phyloP scores from a whole-genome alignment of 2,329 filamentous ascomycete genomes.

The Amphichorda felina region DNA sequence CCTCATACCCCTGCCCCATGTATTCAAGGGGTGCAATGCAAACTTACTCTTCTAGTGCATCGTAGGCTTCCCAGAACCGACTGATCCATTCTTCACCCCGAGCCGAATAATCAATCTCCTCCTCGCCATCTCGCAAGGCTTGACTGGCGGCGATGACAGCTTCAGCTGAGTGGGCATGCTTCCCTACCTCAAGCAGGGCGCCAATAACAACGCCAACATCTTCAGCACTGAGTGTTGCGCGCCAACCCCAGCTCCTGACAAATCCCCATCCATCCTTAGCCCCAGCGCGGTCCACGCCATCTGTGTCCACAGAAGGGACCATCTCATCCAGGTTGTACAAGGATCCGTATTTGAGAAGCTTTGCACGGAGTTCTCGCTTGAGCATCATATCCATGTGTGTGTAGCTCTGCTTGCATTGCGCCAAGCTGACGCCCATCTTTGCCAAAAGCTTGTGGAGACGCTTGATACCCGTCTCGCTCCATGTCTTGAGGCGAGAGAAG shows the following conservation, averaged over 20 bases:
- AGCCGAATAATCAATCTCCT: conserved; percentile 33
- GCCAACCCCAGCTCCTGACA: conserved; percentile 95
- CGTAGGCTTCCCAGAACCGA: conserved; percentile 62
- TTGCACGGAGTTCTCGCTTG: conserved; percentile 74
- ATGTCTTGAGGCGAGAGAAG: conserved; percentile 82
- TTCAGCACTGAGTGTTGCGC: conserved; percentile 82
- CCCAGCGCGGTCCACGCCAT: conserved; percentile 55
- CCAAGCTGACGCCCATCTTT: conserved; percentile 94
- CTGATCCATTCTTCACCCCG: conserved; percentile 54
- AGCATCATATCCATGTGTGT: conserved; percentile 98
- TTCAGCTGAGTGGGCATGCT: conserved; percentile 27
- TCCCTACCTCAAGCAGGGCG: conserved; percentile 85
- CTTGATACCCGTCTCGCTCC: conserved; percentile 82
- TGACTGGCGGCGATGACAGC: conserved; percentile 16
- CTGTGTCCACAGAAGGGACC: conserved; percentile 66
- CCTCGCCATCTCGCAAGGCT: conserved; percentile 26
- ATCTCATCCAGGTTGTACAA: conserved; percentile 91
- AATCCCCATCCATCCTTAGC: conserved; percentile 94
- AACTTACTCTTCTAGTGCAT: conserved; percentile 56
- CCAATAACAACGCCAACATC: conserved; percentile 91
- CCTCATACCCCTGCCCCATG: background rate
- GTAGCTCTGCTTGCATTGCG: conserved; percentile 90
- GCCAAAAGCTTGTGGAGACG: conserved; percentile 87
- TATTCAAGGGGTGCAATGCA: background rate
- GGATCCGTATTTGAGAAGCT: conserved; percentile 82